These are phyloP conservation scores for Kuraishia borneana DNA, from an alignment of 805 yeast species.

Conservation along the genomic window DNA sequence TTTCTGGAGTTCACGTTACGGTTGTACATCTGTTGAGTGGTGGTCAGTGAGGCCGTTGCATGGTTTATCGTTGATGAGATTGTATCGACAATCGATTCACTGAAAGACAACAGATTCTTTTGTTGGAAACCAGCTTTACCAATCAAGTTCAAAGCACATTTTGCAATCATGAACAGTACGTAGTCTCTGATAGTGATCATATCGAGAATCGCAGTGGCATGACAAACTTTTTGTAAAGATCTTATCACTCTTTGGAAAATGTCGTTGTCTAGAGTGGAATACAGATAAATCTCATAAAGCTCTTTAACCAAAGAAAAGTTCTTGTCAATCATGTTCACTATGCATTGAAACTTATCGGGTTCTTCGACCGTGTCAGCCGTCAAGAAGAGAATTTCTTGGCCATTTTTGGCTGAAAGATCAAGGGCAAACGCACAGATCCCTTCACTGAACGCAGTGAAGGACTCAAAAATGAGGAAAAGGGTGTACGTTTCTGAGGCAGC, in stretches of 20 bases:
- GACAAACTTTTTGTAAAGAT: slow-evolving; percentile 71
- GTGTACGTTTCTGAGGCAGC: slow-evolving; percentile 50
- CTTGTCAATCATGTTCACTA: slow-evolving; percentile 18
- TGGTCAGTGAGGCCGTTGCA: slow-evolving; percentile 18
- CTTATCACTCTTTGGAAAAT: slow-evolving; percentile 57
- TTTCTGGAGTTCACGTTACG: slow-evolving; percentile 54
- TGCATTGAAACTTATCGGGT: slow-evolving; percentile 6
- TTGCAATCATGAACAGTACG: slow-evolving; percentile 33
- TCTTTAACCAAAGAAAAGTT: slow-evolving; percentile 28
- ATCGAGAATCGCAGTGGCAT: slow-evolving; percentile 70
- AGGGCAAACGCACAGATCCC: slow-evolving; percentile 50
- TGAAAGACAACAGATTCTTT: slow-evolving; percentile 27
- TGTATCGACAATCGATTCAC: slow-evolving; percentile 42
- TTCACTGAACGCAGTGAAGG: slow-evolving; percentile 48
- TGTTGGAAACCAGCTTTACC: slow-evolving; percentile 17
- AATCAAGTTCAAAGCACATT: slow-evolving; percentile 29
- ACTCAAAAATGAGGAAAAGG: slow-evolving; percentile 41
- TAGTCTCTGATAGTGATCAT: slow-evolving; percentile 46
- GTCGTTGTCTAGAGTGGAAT: slow-evolving; percentile 60
- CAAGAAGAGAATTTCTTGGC: slow-evolving; percentile 10
- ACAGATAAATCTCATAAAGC: slow-evolving; percentile 40
- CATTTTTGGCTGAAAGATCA: slow-evolving; percentile 19
- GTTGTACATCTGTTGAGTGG: slow-evolving; percentile 17
- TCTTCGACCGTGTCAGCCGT: slow-evolving; percentile 6
- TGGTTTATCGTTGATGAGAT: slow-evolving; percentile 30